phyloP scores from a whole-genome alignment of 1,284 basidiomycete genomes.

The Calocybe gambosa region DNA sequence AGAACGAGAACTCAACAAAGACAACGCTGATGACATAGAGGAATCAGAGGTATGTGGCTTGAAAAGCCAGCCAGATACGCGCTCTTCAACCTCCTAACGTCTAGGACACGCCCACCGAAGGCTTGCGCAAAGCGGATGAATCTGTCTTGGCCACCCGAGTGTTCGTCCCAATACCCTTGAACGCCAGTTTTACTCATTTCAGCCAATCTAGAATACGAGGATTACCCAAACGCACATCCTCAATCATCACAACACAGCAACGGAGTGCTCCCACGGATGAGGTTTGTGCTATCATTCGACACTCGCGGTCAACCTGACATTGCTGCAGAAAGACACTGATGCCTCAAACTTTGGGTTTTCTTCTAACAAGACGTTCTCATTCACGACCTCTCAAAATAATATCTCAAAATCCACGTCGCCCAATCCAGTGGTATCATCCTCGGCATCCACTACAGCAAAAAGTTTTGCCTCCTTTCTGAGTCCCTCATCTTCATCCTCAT shows the following conservation, averaged over 20 bases:
- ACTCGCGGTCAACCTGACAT: slow-evolving; percentile 11
- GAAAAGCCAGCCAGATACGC: neutral
- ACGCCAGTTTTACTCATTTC: slow-evolving; percentile 2
- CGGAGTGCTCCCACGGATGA: slow-evolving; percentile 4
- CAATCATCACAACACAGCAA: slow-evolving; percentile 15
- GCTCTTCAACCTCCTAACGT: slow-evolving; percentile 1
- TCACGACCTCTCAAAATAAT: slow-evolving; percentile 17
- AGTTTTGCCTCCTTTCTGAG: slow-evolving; percentile 35
- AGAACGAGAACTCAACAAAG: slow-evolving; percentile 66
- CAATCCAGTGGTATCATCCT: slow-evolving; percentile 21
- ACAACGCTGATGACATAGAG: slow-evolving; percentile 37
- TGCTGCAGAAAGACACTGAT: slow-evolving; percentile 35
- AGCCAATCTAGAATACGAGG: slow-evolving; percentile 43
- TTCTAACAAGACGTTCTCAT: slow-evolving; percentile 27
- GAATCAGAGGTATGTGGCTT: slow-evolving; percentile 12
- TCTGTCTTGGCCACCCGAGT: slow-evolving; percentile 40
- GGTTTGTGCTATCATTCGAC: neutral
- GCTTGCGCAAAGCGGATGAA: slow-evolving; percentile 55
- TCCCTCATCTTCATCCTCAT: slow-evolving; percentile 9
- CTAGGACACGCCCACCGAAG: slow-evolving; percentile 38
- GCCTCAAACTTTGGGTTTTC: slow-evolving; percentile 44
- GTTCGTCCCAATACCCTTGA: slow-evolving; percentile 26
- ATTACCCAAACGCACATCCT: slow-evolving; percentile 44
- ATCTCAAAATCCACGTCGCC: slow-evolving; percentile 6
- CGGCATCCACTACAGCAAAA: slow-evolving; percentile 36